A percentile compares a stretch with the other conserved stretches of the same genome.
These are phyloP conservation scores for Phalaenopsis equestris DNA, from an alignment of 106 monocot genomes.

Conservation along the genomic window DNA sequence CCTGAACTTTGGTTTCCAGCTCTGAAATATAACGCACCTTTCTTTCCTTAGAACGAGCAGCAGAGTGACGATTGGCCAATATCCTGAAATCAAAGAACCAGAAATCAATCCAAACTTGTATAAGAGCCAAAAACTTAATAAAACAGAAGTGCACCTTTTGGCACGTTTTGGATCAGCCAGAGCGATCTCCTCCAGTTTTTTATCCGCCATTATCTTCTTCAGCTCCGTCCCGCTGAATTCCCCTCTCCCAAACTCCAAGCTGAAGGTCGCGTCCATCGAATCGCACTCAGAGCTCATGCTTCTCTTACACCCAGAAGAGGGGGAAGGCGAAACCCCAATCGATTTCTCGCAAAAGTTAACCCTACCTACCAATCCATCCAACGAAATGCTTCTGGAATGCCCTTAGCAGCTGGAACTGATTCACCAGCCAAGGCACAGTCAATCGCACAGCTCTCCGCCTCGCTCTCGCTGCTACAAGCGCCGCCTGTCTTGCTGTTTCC, in stretches of 20 bases:
- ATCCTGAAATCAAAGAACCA: conserved; percentile 32
- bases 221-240: conserved; percentile 45
- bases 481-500: not conserved
- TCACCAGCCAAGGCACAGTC: not conserved
- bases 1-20: conserved; percentile 71
- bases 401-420: not conserved
- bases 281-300: conserved; percentile 23
- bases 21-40: conserved; percentile 70
- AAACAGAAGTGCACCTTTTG: conserved; percentile 29
- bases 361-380: conserved; percentile 47
- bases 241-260: conserved; percentile 45
- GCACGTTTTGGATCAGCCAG: conserved; percentile 41
- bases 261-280: conserved; percentile 21
- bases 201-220: conserved; percentile 58
- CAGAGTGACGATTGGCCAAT: conserved; percentile 69
- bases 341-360: conserved; percentile 10
- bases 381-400: conserved; percentile 36
- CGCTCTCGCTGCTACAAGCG: conserved; percentile 12
- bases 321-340: not conserved
- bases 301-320: conserved; percentile 23
- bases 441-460: conserved; percentile 12
- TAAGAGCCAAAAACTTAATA: not conserved
- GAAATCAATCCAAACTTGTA: not conserved
- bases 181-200: conserved; percentile 53
- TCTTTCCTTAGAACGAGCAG: conserved; percentile 73